Evolutionary conservation across 192 early-diverging fungal species (phyloP).

Genomic region (Coemansia sp.): DNA sequence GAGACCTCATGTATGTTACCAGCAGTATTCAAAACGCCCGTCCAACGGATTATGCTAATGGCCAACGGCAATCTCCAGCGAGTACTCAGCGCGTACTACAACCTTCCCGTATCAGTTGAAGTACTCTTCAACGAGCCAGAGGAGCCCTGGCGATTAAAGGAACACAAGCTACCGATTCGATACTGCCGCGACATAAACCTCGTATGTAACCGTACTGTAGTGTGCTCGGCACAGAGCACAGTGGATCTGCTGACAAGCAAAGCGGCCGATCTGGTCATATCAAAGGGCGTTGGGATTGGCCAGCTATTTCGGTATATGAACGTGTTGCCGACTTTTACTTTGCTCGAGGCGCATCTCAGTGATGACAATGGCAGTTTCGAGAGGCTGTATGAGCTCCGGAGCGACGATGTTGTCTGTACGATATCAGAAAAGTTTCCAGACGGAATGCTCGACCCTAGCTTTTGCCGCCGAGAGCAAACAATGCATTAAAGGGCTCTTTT

Average conservation of each 20-base stretch:
- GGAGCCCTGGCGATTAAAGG: slow-evolving; percentile 6
- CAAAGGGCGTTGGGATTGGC: slow-evolving; percentile 56
- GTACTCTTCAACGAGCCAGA: slow-evolving; percentile 47
- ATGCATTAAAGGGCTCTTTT: background rate
- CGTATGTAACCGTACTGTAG: slow-evolving; percentile 47
- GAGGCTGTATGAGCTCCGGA: slow-evolving; percentile 50
- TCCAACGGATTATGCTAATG: slow-evolving; percentile 59
- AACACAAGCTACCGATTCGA: slow-evolving; percentile 34
- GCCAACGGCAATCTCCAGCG: slow-evolving; percentile 59
- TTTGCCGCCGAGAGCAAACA: slow-evolving; percentile 15
- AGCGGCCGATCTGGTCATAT: slow-evolving; percentile 48
- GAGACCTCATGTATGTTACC: slow-evolving; percentile 58
- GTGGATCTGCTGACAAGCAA: slow-evolving; percentile 46
- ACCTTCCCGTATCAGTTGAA: slow-evolving; percentile 53
- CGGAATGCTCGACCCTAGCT: slow-evolving; percentile 52
- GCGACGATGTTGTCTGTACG: slow-evolving; percentile 46
- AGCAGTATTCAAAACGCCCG: slow-evolving; percentile 43
- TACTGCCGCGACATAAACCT: slow-evolving; percentile 54
- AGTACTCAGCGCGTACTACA: slow-evolving; percentile 58
- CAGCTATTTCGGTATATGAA: slow-evolving; percentile 59
- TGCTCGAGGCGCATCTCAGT: slow-evolving; percentile 52
- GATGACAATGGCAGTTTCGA: slow-evolving; percentile 47
- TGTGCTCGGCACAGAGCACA: slow-evolving; percentile 49
- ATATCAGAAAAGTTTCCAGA: slow-evolving; percentile 50
- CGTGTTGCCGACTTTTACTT: slow-evolving; percentile 47